A percentile compares a stretch with the other conserved stretches of the same genome.
Evolutionary conservation across 2,329 filamentous ascomycete genomes (phyloP).

Genomic region (Mariannaea sp.): DNA sequence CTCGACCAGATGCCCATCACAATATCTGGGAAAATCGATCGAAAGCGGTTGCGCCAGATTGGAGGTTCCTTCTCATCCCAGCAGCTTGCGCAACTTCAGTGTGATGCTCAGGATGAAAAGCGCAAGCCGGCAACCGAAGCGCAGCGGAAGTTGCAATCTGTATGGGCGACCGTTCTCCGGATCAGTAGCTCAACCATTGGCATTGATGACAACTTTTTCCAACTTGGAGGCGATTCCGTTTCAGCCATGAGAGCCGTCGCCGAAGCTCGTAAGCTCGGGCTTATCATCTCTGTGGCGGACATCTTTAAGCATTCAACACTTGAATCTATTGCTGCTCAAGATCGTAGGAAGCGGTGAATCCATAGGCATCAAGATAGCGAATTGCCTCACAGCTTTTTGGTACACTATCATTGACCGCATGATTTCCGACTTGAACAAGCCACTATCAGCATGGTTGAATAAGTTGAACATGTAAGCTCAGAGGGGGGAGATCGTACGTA

Average conservation of each 20-base stretch:
- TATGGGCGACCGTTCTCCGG: neutral
- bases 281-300: neutral
- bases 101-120: neutral
- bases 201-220: neutral
- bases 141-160: neutral
- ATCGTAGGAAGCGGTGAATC: neutral
- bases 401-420: neutral
- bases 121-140: neutral
- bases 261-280: neutral
- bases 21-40: neutral
- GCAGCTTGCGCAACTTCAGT: neutral
- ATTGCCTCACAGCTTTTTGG: neutral
- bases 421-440: neutral
- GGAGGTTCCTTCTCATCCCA: neutral
- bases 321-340: neutral
- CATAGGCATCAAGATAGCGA: neutral
- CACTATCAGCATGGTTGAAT: neutral
- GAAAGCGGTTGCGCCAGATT: neutral
- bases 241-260: constrained; percentile 3
- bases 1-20: neutral
- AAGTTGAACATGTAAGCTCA: neutral
- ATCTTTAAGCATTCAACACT: neutral
- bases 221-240: constrained; percentile 2
- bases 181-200: neutral
- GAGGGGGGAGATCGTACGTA: neutral